Conservation (phyloP, 495 filamentous ascomycete genomes). For the Aspergillus sclerotiicarbonarius region DNA sequence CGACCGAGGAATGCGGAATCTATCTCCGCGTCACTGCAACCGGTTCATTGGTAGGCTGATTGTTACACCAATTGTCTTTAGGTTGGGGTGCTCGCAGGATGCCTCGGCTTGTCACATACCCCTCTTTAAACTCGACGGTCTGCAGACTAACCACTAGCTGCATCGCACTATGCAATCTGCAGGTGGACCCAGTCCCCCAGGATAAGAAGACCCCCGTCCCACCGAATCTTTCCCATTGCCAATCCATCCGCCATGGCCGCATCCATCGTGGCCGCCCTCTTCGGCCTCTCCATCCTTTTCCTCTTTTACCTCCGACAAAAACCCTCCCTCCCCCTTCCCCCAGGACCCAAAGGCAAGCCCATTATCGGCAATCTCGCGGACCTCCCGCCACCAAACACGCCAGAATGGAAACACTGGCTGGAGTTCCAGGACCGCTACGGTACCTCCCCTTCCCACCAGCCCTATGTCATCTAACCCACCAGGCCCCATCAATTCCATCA, state of each 20-base stretch:
- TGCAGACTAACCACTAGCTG: too few species aligned
- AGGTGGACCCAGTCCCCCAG: too few species aligned
- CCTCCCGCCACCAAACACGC: slow-evolving; percentile 35
- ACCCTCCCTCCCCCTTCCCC: slow-evolving; percentile 21
- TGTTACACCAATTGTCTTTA: too few species aligned
- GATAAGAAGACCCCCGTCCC: too few species aligned
- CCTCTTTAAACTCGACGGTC: too few species aligned
- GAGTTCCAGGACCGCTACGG: slow-evolving; percentile 50
- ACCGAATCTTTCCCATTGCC: not conserved
- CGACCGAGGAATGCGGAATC: too few species aligned
- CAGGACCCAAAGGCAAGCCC: slow-evolving; percentile 43
- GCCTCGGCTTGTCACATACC: too few species aligned
- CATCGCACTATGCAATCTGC: too few species aligned
- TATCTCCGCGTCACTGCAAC: too few species aligned
- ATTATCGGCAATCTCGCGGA: slow-evolving; percentile 49
- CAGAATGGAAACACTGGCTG: slow-evolving; percentile 48
- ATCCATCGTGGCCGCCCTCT: not conserved
- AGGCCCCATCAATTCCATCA: slow-evolving; percentile 51
- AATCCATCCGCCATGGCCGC: not conserved
- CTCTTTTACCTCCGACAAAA: not conserved
- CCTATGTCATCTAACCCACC: not conserved
- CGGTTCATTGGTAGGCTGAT: too few species aligned
- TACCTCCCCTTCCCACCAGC: not conserved
- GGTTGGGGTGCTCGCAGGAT: too few species aligned
- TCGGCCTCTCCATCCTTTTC: not conserved